These are phyloP conservation scores for Hanseniaspora meyeri DNA, from an alignment of 805 yeast genomes.

Conservation along the genomic window DNA sequence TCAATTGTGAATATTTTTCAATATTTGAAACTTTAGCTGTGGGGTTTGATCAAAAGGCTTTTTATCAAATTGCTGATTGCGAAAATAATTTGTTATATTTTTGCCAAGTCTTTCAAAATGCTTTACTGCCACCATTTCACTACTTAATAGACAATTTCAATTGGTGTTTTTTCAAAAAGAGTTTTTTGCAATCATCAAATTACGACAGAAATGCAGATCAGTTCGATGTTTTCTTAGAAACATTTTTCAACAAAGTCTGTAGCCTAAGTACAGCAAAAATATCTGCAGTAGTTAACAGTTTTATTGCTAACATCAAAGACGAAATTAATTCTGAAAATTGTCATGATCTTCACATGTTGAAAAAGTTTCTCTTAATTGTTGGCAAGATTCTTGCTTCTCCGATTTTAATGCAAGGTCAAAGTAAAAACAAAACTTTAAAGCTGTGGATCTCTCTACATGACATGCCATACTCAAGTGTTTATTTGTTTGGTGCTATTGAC, in stretches of 20 bases:
- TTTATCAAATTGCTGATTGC: neutral
- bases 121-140: neutral
- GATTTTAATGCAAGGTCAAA: neutral
- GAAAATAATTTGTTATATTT: neutral
- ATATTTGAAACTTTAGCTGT: neutral
- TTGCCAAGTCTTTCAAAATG: neutral
- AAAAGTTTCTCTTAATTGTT: neutral
- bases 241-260: neutral
- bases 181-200: neutral
- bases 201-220: no score
- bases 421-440: conserved; percentile 10
- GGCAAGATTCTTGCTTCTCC: conserved; percentile 6
- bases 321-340: conserved; percentile 1
- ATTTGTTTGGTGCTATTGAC: neutral
- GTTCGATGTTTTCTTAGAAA: neutral
- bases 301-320: neutral
- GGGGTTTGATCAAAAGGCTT: neutral
- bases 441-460: conserved; percentile 5
- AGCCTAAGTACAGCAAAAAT: neutral
- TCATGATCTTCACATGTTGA: neutral
- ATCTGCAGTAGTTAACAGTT: neutral
- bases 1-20: neutral
- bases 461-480: neutral
- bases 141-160: neutral
- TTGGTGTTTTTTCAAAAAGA: neutral